Conservation (phyloP, 129 eudicot species). For the Heracleum sosnowskyi region DNA sequence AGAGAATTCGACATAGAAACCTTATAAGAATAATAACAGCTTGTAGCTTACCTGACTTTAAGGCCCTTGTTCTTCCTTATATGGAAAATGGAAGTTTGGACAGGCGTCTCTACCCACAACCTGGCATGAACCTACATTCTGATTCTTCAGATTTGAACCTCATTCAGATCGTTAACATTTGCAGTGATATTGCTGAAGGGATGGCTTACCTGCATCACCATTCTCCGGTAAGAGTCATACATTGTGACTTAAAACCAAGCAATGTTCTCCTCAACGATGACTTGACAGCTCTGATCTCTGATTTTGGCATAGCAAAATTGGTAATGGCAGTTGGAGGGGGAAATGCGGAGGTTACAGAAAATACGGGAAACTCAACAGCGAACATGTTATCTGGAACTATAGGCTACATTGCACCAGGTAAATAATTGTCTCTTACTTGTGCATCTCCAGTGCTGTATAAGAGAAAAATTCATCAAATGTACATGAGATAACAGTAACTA, state of each 20-base stretch:
- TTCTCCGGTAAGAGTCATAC: conserved; percentile 53
- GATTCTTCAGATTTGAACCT: conserved; percentile 33
- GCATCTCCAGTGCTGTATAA: background rate
- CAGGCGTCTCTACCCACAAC: conserved; percentile 33
- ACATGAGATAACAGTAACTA: too few relatives aligned
- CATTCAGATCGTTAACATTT: conserved; percentile 42
- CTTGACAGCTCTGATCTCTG: conserved; percentile 55
- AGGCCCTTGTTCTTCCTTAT: conserved; percentile 54
- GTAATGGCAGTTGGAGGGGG: conserved; percentile 37
- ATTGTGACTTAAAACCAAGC: conserved; percentile 64
- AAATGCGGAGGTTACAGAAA: conserved; percentile 16
- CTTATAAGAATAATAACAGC: conserved; percentile 54
- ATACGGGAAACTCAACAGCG: conserved; percentile 36
- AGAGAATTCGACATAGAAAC: conserved; percentile 49
- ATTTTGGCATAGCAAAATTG: conserved; percentile 50
- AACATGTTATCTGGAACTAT: conserved; percentile 50
- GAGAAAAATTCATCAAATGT: background rate
- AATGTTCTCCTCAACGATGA: conserved; percentile 51
- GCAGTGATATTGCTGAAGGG: conserved; percentile 65
- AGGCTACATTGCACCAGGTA: conserved; percentile 68
- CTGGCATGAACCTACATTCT: conserved; percentile 7
- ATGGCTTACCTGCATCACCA: conserved; percentile 60
- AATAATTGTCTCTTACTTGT: background rate
- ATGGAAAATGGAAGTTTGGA: conserved; percentile 68
- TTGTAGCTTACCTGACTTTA: conserved; percentile 55